These are phyloP conservation scores for Cordyceps militaris DNA, from an alignment of 2,329 filamentous ascomycete species.

Conservation along the genomic window DNA sequence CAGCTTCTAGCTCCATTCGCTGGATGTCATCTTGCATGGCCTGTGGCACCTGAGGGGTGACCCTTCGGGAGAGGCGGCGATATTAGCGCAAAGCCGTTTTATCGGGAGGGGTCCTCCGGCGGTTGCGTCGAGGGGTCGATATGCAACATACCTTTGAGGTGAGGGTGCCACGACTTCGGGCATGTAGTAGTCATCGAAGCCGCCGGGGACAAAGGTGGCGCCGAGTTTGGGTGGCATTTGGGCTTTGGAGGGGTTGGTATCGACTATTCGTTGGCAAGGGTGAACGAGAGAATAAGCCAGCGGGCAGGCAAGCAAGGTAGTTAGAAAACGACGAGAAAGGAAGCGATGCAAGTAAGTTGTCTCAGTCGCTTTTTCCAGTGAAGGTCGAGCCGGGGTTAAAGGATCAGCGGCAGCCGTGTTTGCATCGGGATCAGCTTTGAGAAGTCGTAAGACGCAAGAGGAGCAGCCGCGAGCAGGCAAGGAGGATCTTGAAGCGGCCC, in stretches of 20 bases:
- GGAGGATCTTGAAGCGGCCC: background rate
- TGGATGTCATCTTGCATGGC: conserved; percentile 95
- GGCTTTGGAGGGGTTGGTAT: background rate
- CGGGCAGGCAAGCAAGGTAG: background rate
- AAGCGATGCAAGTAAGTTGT: background rate
- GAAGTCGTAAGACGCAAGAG: background rate
- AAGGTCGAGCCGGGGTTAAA: background rate
- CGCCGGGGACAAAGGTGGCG: conserved; percentile 53
- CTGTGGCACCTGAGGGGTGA: conserved; percentile 91
- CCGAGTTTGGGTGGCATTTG: conserved; percentile 27
- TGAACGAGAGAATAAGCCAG: background rate
- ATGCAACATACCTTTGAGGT: conserved; percentile 46
- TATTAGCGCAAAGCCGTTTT: conserved; percentile 7
- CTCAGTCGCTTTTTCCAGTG: background rate
- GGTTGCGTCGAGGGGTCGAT: background rate
- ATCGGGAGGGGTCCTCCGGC: background rate
- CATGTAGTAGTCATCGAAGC: conserved; percentile 54
- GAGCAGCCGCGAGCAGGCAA: background rate
- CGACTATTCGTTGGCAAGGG: background rate
- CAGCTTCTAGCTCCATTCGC: conserved; percentile 78
- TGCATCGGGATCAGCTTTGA: background rate
- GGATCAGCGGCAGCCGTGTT: background rate
- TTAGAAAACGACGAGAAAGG: background rate
- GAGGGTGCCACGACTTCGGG: conserved; percentile 52
- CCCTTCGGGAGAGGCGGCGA: conserved; percentile 43